phyloP scores from a whole-genome alignment of 2,329 filamentous ascomycete species.

The Decorospora gaudefroyi region DNA sequence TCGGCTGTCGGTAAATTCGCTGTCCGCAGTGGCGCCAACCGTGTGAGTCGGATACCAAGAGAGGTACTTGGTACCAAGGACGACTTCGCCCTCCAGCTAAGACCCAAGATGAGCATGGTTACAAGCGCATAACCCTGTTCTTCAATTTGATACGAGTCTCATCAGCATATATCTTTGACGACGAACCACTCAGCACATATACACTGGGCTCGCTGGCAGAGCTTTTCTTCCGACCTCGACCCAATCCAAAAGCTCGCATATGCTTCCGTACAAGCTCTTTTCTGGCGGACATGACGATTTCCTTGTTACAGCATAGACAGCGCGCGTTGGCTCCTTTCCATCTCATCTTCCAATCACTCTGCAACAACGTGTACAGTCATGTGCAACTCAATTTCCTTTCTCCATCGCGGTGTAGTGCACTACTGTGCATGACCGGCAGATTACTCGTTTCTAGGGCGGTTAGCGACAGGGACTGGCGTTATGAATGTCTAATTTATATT shows the following conservation, averaged over 20 bases:
- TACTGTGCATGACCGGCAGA: slow-evolving; percentile 21
- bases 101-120: slow-evolving; percentile 60
- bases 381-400: slow-evolving; percentile 16
- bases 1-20: slow-evolving; percentile 70
- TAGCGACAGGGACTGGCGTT: slow-evolving; percentile 24
- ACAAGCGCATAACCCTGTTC: slow-evolving; percentile 30
- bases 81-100: slow-evolving; percentile 64
- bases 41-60: slow-evolving; percentile 80
- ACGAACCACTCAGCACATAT: slow-evolving; percentile 14
- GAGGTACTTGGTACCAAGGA: slow-evolving; percentile 79
- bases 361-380: slow-evolving; percentile 12
- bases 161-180: slow-evolving; percentile 15
- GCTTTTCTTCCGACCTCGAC: slow-evolving; percentile 21
- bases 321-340: slow-evolving; percentile 24
- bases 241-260: slow-evolving; percentile 31
- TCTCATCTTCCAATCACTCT: slow-evolving; percentile 5
- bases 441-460: slow-evolving; percentile 24
- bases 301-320: slow-evolving; percentile 38
- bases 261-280: slow-evolving; percentile 14
- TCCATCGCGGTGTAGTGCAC: slow-evolving; percentile 20
- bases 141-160: too few relatives aligned
- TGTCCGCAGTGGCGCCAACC: slow-evolving; percentile 80
- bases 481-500: slow-evolving; percentile 33
- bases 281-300: slow-evolving; percentile 36
- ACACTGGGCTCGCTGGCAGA: slow-evolving; percentile 42